Evolutionary conservation across 2,329 filamentous ascomycete genomes (phyloP), one percentile per base, ranked within the genome.

Genomic region (Talaromyces sp.): DNA sequence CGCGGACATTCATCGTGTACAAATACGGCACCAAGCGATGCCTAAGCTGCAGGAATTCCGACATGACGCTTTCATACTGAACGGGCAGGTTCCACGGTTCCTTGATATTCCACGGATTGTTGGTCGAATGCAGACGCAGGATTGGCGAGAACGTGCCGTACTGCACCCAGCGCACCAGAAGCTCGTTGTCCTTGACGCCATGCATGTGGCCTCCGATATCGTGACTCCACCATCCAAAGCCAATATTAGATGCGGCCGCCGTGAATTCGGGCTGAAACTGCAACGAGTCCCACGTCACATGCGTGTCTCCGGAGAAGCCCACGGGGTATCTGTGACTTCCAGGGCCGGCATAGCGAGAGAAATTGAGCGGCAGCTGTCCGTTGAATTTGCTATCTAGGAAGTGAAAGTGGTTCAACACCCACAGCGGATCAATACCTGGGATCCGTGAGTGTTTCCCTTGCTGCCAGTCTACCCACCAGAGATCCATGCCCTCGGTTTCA

Each of bases 381-480:
- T 78, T 75, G 4, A 29, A 56, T 7, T 43, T 49, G 11, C 78
- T 81, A 64, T 86, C 83, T 3, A 85, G 73, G 68, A 82, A 88
- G 59, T 87, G 84, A 66, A 82, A 87, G 67, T 88, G 86, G 65
- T 88, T 88, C 21, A 88, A 77, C 26, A 87, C 72, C 85, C 86
- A 88, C 0, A 88, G 73, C 0, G 86, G 86, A 68, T 88, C 86
- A 2, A 88, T 74, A 1, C 84, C 84, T 0, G 79, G 80, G 6
- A 86, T 77, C 35, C 78, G 77, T 1, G 84, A 84, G 59, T 78
- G 74, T 2, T 76, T 72, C 1, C 86, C 86, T 69, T 88, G 86
- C 69, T 88, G 86, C 85, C 85, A 88, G 68, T 88, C 86, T 29
- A 87, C 78, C 86, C 86, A 88, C 84, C 84, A 87, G 60, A 88